Evolutionary conservation across 1,284 basidiomycete genomes (phyloP), one percentile per base, ranked within the genome.

Genomic region (Apiotrichum sp.): DNA sequence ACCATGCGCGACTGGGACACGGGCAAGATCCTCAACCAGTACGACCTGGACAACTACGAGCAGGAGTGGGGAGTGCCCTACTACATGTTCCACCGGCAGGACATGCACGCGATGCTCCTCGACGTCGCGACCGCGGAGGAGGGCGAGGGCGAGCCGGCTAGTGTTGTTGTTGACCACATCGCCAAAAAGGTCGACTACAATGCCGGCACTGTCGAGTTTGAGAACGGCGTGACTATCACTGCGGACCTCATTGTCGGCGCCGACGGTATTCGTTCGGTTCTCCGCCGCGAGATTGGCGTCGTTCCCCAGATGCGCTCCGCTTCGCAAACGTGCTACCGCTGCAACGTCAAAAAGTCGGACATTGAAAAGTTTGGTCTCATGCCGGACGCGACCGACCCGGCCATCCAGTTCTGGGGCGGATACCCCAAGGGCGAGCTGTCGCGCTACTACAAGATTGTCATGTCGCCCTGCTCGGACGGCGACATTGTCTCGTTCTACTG

Each of bases 351-450:
- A 41, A 62, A 59, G 33, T 50, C 63, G 9, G 63, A 71, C 35
- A 65, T 75, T 46, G 65, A 73, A 47, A 62, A 66, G 51, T 66
- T 71, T 22, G 75, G 75, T 14, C 63, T 77, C 33, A 69, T 63
- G 53, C 54, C 64, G 33, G 71, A 72, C 58, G 69, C 75, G 36
- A 63, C 66, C 22, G 66, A 69, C 50, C 71, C 70, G 11, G 70
- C 72, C 11, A 73, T 71, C 42, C 74, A 77, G 61, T 77, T 73
- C 68, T 77, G 75, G 75, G 75, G 75, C 29, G 75, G 75, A 8
- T 65, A 63, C 56, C 55, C 62, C 55, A 67, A 65, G 59, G 66
- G 66, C 54, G 64, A 64, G 49, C 57, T 65, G 31, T 59, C 39
- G 52, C 52, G 47, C 7, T 75, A 72, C 65, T 75, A 73, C 67